Evolutionary conservation across 129 eudicot genomes (phyloP).

Genomic region (Kitagawia praeruptora): DNA sequence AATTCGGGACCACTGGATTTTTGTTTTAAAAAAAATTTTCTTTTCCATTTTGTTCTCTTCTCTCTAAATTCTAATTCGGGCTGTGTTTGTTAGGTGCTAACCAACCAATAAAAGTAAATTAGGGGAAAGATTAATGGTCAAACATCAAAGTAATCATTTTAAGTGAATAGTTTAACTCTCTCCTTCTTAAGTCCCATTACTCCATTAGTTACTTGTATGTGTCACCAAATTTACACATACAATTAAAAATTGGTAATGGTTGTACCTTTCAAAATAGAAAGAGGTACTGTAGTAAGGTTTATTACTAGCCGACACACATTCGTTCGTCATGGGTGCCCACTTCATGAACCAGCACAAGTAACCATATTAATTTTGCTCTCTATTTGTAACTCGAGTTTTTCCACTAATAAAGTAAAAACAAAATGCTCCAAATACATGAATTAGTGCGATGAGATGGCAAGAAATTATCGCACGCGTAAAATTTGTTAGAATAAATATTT

Average conservation of each 20-base stretch:
- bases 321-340: constrained; percentile 13
- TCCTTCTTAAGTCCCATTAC: constrained; percentile 9
- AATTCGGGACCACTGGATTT: too few species aligned
- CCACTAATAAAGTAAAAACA: neutral
- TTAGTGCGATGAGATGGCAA: too few species aligned
- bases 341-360: neutral
- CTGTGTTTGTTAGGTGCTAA: neutral
- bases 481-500: too few species aligned
- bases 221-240: neutral
- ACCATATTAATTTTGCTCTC: neutral
- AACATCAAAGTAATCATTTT: constrained; percentile 21
- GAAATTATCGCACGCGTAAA: too few species aligned
- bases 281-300: constrained; percentile 1
- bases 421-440: too few species aligned
- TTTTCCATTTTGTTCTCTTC: too few species aligned
- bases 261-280: neutral
- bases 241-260: neutral
- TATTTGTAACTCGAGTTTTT: neutral
- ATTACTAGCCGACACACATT: constrained; percentile 14
- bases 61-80: too few species aligned
- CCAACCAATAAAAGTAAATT: neutral
- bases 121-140: constrained; percentile 8
- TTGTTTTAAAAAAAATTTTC: too few species aligned
- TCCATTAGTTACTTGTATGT: neutral
- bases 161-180: constrained; percentile 11